phyloP scores from a whole-genome alignment of 768 basidiomycete genomes.

The Hypholoma sublateritium region DNA sequence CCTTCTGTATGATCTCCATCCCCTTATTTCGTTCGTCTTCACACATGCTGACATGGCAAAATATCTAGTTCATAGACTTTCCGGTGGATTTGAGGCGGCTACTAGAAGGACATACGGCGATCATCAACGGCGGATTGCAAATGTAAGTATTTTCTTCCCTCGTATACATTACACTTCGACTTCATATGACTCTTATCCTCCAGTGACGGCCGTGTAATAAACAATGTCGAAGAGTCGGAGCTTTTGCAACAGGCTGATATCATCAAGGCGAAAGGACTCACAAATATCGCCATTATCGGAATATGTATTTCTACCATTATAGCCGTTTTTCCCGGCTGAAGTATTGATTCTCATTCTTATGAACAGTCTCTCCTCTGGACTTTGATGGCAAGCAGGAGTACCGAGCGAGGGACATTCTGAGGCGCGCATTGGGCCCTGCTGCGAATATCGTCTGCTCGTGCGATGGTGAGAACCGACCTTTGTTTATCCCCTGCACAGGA shows the following conservation, averaged over 20 bases:
- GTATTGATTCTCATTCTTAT: neutral
- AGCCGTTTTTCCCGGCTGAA: too few relatives aligned
- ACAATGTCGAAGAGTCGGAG: constrained; percentile 41
- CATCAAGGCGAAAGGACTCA: constrained; percentile 28
- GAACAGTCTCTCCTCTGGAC: constrained; percentile 32
- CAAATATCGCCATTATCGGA: constrained; percentile 29
- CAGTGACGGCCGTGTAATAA: constrained; percentile 31
- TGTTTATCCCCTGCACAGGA: neutral
- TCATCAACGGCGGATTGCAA: constrained; percentile 38
- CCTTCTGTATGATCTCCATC: constrained; percentile 47
- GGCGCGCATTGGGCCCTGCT: constrained; percentile 33
- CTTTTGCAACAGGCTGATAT: constrained; percentile 41
- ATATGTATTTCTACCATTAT: constrained; percentile 21
- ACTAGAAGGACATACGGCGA: constrained; percentile 31
- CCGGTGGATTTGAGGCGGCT: constrained; percentile 27
- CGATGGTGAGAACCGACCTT: constrained; percentile 31
- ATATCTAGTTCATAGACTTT: constrained; percentile 34
- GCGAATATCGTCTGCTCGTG: constrained; percentile 53
- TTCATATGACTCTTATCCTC: neutral
- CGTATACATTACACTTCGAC: neutral
- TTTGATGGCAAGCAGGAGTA: constrained; percentile 31
- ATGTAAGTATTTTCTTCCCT: constrained; percentile 34
- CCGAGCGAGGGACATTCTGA: constrained; percentile 27
- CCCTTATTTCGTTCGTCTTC: constrained; percentile 22
- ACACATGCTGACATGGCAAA: constrained; percentile 15